Evolutionary conservation across 495 filamentous ascomycete species (phyloP), one percentile per base, ranked within the genome.

Genomic region (Xylaria telfairii): DNA sequence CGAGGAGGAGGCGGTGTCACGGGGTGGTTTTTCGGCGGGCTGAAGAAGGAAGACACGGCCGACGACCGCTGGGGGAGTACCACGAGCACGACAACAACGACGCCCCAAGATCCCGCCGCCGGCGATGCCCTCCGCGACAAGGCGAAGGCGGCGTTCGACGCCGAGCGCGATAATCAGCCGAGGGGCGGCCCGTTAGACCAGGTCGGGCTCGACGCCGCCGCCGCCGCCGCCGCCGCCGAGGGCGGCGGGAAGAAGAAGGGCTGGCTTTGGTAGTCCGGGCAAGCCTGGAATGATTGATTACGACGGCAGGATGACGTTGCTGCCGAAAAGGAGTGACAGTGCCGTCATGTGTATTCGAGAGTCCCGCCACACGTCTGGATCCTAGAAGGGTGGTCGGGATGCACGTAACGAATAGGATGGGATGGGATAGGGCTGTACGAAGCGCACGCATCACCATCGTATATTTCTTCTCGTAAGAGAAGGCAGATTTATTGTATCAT

Each of bases 31-130:
- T 82, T 83, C 24, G 73, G 78, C 15, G 80, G 80, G 21, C 71
- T 93, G 51, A 89, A 89, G 78, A 87, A 88, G 70, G 90, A 92
- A 65, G 84, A 89, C 28, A 39, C 30, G 2, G 28, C 54, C n/a
- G 64, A 66, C 4, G 66, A 60, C 17, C 78, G 74, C 46, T 81
- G 82, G 75, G 73, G 74, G 39, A 71, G 80, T 19, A 78, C 72
- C 78, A 63, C 1, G 4, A 49, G 39, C 41, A 15, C 7, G 1
- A 21, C 28, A 2, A 60, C 28, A 21, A 12, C 65, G 17, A 32
- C 64, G n/a, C 5, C 44, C 26, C 5, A 42, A 2, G n/a, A 37
- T 69, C 24, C n/a, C 5, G 54, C 70, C 26, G 72, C 41, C 21
- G n/a, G n/a, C n/a, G 68, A 62, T 26, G 61, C 41, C 3, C 30